Percentiles rank a stretch among this genome's conserved stretches.
Conservation (phyloP, 495 filamentous ascomycete genomes). For the Trichoderma gamsii region DNA sequence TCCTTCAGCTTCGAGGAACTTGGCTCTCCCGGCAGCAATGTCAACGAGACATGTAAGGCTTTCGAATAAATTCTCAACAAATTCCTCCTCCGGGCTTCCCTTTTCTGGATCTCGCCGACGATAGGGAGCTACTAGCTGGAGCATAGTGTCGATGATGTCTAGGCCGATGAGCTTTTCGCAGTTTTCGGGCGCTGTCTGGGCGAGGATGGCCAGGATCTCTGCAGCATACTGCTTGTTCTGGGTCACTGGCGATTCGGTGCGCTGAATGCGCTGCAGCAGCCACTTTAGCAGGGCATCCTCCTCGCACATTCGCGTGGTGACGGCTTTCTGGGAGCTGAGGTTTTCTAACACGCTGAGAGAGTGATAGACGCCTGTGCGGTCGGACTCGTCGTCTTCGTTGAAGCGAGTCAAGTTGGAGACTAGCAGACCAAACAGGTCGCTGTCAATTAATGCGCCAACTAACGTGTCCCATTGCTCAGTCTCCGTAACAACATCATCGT, state of each 20-base stretch:
- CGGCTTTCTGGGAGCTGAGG: slow-evolving; percentile 61
- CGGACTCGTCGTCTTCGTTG: slow-evolving; percentile 70
- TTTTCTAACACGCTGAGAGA: slow-evolving; percentile 80
- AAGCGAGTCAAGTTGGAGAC: slow-evolving; percentile 77
- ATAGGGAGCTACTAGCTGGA: slow-evolving; percentile 84
- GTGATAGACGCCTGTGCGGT: slow-evolving; percentile 81
- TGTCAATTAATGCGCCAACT: slow-evolving; percentile 75
- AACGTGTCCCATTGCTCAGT: slow-evolving; percentile 77
- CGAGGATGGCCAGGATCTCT: slow-evolving; percentile 81
- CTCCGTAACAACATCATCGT: slow-evolving; percentile 84
- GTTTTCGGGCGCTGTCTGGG: slow-evolving; percentile 56
- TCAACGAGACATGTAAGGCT: slow-evolving; percentile 73
- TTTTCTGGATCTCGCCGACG: slow-evolving; percentile 81
- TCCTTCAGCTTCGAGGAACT: slow-evolving; percentile 85
- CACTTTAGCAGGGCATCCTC: slow-evolving; percentile 64
- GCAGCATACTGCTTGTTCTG: slow-evolving; percentile 97
- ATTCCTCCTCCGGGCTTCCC: slow-evolving; percentile 88
- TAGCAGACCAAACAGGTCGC: slow-evolving; percentile 77
- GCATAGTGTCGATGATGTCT: slow-evolving; percentile 70
- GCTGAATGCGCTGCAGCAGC: slow-evolving; percentile 58
- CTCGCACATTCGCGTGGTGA: slow-evolving; percentile 59
- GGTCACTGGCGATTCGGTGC: slow-evolving; percentile 35
- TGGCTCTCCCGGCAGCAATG: slow-evolving; percentile 65
- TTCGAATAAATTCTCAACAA: slow-evolving; percentile 88
- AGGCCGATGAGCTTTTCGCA: slow-evolving; percentile 55